Percentiles rank a stretch among this genome's conserved stretches.
Evolutionary conservation across 768 basidiomycete genomes (phyloP).

Genomic region (Ramaria rubella): DNA sequence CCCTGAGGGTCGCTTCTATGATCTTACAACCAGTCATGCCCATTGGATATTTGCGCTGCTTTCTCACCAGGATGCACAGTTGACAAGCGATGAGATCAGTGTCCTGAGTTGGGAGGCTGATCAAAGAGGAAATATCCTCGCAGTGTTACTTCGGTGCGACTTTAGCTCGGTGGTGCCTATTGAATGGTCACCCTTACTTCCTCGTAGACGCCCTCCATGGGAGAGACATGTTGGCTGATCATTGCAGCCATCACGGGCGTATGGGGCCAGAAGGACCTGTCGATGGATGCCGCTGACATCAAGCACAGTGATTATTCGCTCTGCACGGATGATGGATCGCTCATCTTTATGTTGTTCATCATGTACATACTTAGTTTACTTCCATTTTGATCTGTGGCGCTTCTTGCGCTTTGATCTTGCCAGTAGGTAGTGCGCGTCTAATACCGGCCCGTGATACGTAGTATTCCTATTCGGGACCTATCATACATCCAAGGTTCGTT

Average conservation of each 20-base stretch:
- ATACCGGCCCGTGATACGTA: too few species aligned
- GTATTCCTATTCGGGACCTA: too few species aligned
- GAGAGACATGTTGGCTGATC: conserved; percentile 62
- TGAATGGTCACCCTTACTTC: not conserved
- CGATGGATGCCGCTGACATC: conserved; percentile 62
- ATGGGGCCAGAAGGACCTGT: conserved; percentile 79
- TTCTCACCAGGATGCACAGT: conserved; percentile 56
- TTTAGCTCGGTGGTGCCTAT: not conserved
- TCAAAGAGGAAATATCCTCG: conserved; percentile 30
- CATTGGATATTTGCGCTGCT: conserved; percentile 77
- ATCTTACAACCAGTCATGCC: conserved; percentile 46
- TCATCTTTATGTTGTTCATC: not conserved
- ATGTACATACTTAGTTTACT: not conserved
- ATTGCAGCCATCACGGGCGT: conserved; percentile 54
- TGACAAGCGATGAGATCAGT: conserved; percentile 72
- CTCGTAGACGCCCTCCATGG: conserved; percentile 21
- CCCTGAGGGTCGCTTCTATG: conserved; percentile 21
- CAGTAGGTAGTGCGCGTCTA: not conserved
- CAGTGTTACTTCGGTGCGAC: conserved; percentile 3
- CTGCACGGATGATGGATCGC: not conserved
- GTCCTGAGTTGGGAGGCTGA: conserved; percentile 54
- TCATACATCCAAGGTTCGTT: too few species aligned
- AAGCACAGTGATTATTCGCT: not conserved
- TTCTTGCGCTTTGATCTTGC: not conserved
- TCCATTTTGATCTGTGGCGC: not conserved